These are phyloP conservation scores for Mucor saturninus DNA, from an alignment of 371 early-diverging fungal species.

Conservation along the genomic window DNA sequence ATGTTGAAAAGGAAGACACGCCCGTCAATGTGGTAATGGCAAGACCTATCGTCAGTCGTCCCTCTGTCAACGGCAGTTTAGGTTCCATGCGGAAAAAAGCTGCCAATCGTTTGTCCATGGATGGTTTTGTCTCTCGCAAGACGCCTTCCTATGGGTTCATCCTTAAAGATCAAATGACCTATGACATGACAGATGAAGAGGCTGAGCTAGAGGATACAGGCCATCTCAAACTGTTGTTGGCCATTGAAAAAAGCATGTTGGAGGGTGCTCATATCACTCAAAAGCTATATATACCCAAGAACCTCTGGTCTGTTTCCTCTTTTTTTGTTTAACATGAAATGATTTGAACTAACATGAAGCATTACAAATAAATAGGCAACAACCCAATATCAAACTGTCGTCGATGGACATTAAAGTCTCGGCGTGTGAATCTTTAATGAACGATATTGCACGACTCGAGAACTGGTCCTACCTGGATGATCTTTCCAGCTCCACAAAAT, in stretches of 20 bases:
- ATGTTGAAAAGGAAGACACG: slow-evolving; percentile 1
- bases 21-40: slow-evolving; percentile 7
- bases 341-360: neutral
- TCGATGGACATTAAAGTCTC: slow-evolving; percentile 61
- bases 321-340: neutral
- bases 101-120: slow-evolving; percentile 39
- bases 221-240: slow-evolving; percentile 40
- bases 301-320: slow-evolving; percentile 48
- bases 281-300: slow-evolving; percentile 62
- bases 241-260: slow-evolving; percentile 53
- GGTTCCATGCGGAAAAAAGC: slow-evolving; percentile 41
- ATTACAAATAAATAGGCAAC: slow-evolving; percentile 31
- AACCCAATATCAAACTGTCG: slow-evolving; percentile 53
- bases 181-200: neutral
- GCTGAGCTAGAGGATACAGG: neutral
- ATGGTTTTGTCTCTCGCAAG: slow-evolving; percentile 30
- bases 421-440: slow-evolving; percentile 51
- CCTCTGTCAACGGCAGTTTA: slow-evolving; percentile 22
- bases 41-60: slow-evolving; percentile 17
- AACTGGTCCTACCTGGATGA: slow-evolving; percentile 45
- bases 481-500: slow-evolving; percentile 30
- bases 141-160: slow-evolving; percentile 15
- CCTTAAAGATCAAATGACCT: slow-evolving; percentile 19
- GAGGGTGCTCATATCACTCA: slow-evolving; percentile 60
- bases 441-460: slow-evolving; percentile 40